Evolutionary conservation across 2,329 filamentous ascomycete genomes (phyloP).

Genomic region (Neurospora sp.): DNA sequence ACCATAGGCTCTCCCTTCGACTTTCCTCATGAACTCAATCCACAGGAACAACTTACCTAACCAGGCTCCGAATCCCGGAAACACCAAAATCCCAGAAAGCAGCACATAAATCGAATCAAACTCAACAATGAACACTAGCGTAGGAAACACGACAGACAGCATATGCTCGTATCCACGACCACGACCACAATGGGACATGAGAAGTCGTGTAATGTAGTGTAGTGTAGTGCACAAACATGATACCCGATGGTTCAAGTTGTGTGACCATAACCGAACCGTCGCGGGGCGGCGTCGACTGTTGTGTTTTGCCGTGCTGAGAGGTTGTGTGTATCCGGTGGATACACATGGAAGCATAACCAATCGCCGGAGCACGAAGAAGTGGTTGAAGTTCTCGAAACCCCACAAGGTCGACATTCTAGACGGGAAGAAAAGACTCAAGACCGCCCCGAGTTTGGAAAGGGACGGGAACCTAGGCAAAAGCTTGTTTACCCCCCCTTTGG

Average conservation of each 20-base stretch:
- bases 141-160: not conserved
- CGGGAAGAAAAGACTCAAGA: not conserved
- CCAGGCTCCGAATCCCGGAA: too few species aligned
- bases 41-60: too few species aligned
- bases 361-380: too few species aligned
- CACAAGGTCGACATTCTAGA: not conserved
- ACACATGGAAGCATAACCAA: too few species aligned
- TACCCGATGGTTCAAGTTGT: not conserved
- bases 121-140: not conserved
- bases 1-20: too few species aligned
- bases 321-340: not conserved
- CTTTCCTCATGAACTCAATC: too few species aligned
- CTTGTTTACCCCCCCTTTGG: not conserved
- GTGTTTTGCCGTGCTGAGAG: too few species aligned
- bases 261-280: not conserved
- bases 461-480: not conserved
- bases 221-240: not conserved
- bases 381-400: too few species aligned
- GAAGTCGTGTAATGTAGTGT: not conserved
- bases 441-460: too few species aligned
- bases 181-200: not conserved
- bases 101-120: too few species aligned
- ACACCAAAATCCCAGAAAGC: too few species aligned
- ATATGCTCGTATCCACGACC: not conserved
- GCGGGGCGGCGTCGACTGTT: not conserved